A percentile compares a stretch with the other conserved stretches of the same genome.
phyloP scores from a whole-genome alignment of 1,139 yeast species.

The Yamadazyma triangularis region DNA sequence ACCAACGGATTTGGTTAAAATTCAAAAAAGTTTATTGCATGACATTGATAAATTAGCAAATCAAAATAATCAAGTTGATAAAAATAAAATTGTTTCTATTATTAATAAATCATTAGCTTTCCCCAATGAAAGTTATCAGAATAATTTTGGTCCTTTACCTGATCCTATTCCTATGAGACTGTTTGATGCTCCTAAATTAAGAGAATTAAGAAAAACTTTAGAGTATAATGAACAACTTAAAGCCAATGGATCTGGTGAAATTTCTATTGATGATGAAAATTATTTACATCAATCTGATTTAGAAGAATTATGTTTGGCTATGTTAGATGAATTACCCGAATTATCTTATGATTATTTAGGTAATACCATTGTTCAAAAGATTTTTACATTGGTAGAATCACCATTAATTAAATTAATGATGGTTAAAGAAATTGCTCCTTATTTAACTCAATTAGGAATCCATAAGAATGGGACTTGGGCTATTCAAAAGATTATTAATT shows the following conservation, averaged over 20 bases:
- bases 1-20: constrained; percentile 24
- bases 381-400: constrained; percentile 66
- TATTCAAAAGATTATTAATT: constrained; percentile 88
- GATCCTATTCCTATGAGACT: constrained; percentile 60
- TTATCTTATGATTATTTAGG: constrained; percentile 91
- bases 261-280: constrained; percentile 4
- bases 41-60: constrained; percentile 17
- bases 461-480: constrained; percentile 99
- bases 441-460: constrained; percentile 84
- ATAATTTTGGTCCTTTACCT: constrained; percentile 66
- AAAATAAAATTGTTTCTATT: constrained; percentile 28
- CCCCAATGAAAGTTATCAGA: constrained; percentile 32
- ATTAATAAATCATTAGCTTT: constrained; percentile 27
- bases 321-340: constrained; percentile 88
- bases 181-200: constrained; percentile 81
- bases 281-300: constrained; percentile 48
- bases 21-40: constrained; percentile 20
- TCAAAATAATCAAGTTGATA: constrained; percentile 18
- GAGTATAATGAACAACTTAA: constrained; percentile 35
- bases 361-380: constrained; percentile 89
- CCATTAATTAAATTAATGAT: constrained; percentile 73
- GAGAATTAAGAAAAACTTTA: constrained; percentile 53
- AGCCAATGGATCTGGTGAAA: constrained; percentile 1
- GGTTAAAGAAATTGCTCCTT: constrained; percentile 76
- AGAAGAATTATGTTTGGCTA: constrained; percentile 78